Conservation (phyloP, 1,284 basidiomycete species). For the Golubevia pallescens region DNA sequence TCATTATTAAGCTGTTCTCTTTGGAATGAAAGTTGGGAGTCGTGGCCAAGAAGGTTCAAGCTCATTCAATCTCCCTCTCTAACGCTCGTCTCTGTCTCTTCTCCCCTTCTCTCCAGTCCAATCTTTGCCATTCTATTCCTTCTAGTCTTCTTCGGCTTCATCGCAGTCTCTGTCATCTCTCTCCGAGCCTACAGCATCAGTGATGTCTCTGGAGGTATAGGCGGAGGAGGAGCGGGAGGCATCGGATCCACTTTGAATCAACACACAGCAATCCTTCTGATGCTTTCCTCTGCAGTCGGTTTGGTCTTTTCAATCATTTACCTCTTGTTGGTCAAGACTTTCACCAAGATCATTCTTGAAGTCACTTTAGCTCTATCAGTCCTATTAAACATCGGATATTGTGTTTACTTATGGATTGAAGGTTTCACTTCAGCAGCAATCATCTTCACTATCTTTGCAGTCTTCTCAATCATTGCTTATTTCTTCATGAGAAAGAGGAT, state of each 20-base stretch:
- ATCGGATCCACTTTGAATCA: conserved; percentile 38
- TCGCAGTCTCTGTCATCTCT: conserved; percentile 45
- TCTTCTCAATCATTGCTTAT: conserved; percentile 43
- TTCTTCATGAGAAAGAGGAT: conserved; percentile 52
- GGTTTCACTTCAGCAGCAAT: conserved; percentile 20
- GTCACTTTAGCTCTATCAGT: conserved; percentile 40
- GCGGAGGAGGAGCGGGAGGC: conserved; percentile 6
- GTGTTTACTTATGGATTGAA: conserved; percentile 7
- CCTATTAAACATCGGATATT: conserved; percentile 34
- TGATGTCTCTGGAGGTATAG: conserved; percentile 21
- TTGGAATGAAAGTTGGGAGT: no score
- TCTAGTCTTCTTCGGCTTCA: conserved; percentile 40
- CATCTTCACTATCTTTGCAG: conserved; percentile 55
- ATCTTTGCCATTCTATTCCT: conserved; percentile 49
- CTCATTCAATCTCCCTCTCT: no score
- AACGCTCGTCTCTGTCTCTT: no score
- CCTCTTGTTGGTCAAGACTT: conserved; percentile 40
- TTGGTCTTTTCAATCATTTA: conserved; percentile 40
- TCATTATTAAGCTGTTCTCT: no score
- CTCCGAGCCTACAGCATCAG: conserved; percentile 28
- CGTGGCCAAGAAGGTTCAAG: no score
- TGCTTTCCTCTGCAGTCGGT: conserved; percentile 36
- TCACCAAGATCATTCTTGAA: conserved; percentile 50
- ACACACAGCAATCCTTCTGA: conserved; percentile 47
- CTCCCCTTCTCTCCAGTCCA: conserved; percentile 2